phyloP scores from a whole-genome alignment of 805 yeast genomes.

The Candida pseudoglaebosa region DNA sequence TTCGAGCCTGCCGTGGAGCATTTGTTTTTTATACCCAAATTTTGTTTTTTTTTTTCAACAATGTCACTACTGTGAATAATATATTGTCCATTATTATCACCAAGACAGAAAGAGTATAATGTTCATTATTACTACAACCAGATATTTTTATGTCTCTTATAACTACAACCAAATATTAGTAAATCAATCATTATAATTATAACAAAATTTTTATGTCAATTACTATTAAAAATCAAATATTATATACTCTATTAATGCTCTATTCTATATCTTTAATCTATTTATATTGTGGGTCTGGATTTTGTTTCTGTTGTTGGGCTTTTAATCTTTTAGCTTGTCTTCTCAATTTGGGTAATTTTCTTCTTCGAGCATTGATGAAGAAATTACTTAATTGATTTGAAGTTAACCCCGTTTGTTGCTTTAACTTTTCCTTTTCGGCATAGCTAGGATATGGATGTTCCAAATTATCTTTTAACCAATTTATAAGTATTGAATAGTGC shows the following conservation, averaged over 20 bases:
- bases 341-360: not conserved
- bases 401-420: not conserved
- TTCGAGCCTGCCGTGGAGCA: constrained; percentile 48
- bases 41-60: not conserved
- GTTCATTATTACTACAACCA: too few relatives aligned
- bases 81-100: too few relatives aligned
- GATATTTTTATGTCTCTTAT: too few relatives aligned
- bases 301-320: not conserved
- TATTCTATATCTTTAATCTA: too few relatives aligned
- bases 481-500: not conserved
- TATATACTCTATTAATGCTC: too few relatives aligned
- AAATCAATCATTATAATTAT: too few relatives aligned
- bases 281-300: not conserved
- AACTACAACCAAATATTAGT: too few relatives aligned
- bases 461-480: not conserved
- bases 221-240: too few relatives aligned
- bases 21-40: too few relatives aligned
- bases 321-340: not conserved
- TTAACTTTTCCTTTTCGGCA: not conserved
- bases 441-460: not conserved
- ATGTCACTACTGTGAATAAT: too few relatives aligned
- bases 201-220: too few relatives aligned
- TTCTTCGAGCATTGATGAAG: not conserved
- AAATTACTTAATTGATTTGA: not conserved
- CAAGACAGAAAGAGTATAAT: not conserved